phyloP scores from a whole-genome alignment of 2,329 filamentous ascomycete species.

The Kalaharituber pfeilii region DNA sequence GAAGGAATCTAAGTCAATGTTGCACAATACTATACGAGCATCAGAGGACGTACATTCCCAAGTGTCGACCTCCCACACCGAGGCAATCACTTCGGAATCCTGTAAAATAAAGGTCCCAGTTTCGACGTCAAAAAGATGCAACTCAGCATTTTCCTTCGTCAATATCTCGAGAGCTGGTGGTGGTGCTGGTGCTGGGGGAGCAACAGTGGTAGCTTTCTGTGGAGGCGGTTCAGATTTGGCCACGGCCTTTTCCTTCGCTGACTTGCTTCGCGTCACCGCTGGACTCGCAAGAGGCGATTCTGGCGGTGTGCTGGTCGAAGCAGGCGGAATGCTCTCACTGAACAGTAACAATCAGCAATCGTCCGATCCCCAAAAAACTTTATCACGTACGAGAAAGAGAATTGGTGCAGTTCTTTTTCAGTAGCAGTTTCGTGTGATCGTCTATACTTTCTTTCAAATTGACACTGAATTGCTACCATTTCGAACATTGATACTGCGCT shows the following conservation, averaged over 20 bases:
- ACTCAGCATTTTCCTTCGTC: constrained; percentile 57
- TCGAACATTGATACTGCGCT: constrained; percentile 66
- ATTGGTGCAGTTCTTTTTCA: constrained; percentile 61
- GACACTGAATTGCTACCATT: constrained; percentile 70
- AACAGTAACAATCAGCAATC: background rate
- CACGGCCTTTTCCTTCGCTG: constrained; percentile 7
- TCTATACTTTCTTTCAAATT: constrained; percentile 92
- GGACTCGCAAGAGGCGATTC: background rate
- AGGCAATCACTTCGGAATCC: constrained; percentile 55
- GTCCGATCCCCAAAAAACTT: too few relatives aligned
- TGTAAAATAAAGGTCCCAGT: constrained; percentile 71
- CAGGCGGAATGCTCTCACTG: too few relatives aligned
- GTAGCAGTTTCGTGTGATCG: constrained; percentile 64
- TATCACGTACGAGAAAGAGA: constrained; percentile 46
- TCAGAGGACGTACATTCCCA: constrained; percentile 47
- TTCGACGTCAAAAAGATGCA: constrained; percentile 85
- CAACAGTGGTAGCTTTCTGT: constrained; percentile 8
- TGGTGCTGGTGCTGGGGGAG: constrained; percentile 32
- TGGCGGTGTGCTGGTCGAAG: constrained; percentile 10
- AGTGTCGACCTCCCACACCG: constrained; percentile 67
- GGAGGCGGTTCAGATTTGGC: background rate
- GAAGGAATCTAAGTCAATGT: constrained; percentile 1
- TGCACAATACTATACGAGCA: background rate
- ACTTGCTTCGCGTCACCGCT: background rate
- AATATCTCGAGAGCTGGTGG: constrained; percentile 59